Percentiles rank a stretch among this genome's conserved stretches.
Evolutionary conservation across 2,329 filamentous ascomycete genomes (phyloP).

Genomic region (Alternaria longipes): DNA sequence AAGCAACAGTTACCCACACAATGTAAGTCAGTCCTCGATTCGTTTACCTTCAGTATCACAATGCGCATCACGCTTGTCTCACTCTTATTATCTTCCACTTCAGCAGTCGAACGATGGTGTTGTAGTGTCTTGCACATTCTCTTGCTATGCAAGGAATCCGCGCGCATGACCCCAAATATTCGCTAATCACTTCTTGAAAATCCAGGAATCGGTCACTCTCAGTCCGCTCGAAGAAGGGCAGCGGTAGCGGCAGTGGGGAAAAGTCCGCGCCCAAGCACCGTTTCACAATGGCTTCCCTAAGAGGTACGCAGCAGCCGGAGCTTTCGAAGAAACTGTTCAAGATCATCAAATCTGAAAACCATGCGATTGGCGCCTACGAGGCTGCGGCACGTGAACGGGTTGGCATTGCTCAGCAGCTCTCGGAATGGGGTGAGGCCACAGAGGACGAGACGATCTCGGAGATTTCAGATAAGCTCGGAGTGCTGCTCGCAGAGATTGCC

Average conservation of each 20-base stretch:
- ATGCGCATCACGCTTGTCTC: slow-evolving; percentile 1
- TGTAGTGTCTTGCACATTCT: not conserved
- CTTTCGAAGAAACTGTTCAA: slow-evolving; percentile 88
- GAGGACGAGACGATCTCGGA: slow-evolving; percentile 87
- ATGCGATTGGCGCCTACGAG: slow-evolving; percentile 85
- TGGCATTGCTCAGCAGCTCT: slow-evolving; percentile 87
- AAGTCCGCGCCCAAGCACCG: slow-evolving; percentile 66
- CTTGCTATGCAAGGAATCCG: not conserved
- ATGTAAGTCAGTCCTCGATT: slow-evolving; percentile 46
- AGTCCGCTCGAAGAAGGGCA: slow-evolving; percentile 70
- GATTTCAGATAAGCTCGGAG: slow-evolving; percentile 93
- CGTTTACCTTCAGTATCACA: slow-evolving; percentile 15
- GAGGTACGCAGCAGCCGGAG: slow-evolving; percentile 85
- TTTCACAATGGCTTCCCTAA: slow-evolving; percentile 87
- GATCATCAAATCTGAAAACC: slow-evolving; percentile 95
- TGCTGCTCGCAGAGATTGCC: slow-evolving; percentile 89
- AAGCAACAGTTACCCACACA: slow-evolving; percentile 13
- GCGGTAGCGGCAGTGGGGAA: slow-evolving; percentile 48
- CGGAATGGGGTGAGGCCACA: slow-evolving; percentile 95
- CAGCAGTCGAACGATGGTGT: not conserved
- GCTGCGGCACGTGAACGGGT: slow-evolving; percentile 83
- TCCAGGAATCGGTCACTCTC: slow-evolving; percentile 77
- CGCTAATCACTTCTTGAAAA: slow-evolving; percentile 41
- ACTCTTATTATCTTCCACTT: not conserved
- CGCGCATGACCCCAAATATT: not conserved